These are phyloP conservation scores for Solanum ossicruentum DNA, from an alignment of 257 asterid genomes.

Conservation along the genomic window DNA sequence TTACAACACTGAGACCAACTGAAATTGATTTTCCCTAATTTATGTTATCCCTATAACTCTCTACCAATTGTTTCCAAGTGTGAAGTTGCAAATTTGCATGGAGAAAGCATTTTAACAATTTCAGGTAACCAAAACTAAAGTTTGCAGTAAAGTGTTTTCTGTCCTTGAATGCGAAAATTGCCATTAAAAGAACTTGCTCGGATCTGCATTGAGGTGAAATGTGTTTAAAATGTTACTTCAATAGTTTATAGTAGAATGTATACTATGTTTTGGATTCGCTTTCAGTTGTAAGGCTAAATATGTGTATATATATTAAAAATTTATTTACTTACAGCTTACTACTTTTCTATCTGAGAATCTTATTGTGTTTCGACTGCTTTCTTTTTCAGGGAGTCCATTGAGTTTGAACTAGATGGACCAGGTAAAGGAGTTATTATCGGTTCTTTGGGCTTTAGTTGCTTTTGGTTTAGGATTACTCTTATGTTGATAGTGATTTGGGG, in stretches of 20 bases:
- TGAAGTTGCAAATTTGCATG: not conserved
- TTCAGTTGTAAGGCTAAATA: not conserved
- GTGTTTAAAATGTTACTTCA: not conserved
- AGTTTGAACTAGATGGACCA: constrained; percentile 55
- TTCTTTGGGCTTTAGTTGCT: not conserved
- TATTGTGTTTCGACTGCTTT: not conserved
- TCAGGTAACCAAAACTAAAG: not conserved
- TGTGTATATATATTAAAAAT: not conserved
- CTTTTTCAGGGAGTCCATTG: constrained; percentile 9
- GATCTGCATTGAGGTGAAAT: not conserved
- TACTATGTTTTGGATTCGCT: not conserved
- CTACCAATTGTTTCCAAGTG: not conserved
- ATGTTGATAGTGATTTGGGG: constrained; percentile 3
- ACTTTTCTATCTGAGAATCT: not conserved
- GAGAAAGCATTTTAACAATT: not conserved
- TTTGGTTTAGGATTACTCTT: not conserved
- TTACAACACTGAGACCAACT: not conserved
- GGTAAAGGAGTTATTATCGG: constrained; percentile 24
- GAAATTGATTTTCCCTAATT: not conserved
- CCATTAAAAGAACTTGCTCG: not conserved
- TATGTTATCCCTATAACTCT: not conserved
- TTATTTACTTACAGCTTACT: not conserved
- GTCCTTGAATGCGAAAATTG: not conserved
- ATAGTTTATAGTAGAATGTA: not conserved
- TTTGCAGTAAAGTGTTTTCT: not conserved